A percentile compares a stretch with the other conserved stretches of the same genome.
phyloP scores from a whole-genome alignment of 2,329 filamentous ascomycete genomes.

The Aspergillus sclerotialis region DNA sequence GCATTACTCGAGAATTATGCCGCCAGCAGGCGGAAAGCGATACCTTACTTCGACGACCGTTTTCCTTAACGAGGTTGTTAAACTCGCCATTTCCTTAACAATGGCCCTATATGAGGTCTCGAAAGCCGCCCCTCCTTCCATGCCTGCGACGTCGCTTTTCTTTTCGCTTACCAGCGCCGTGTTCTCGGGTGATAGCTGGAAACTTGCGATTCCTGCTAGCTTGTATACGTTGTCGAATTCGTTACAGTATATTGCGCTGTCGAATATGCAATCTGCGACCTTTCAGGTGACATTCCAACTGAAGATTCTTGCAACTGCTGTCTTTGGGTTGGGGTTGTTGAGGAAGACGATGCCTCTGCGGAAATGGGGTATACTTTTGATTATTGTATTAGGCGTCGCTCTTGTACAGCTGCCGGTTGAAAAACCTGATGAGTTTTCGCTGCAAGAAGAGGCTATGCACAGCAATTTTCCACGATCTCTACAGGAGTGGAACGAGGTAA shows the following conservation, averaged over 20 bases:
- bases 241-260: constrained; percentile 86
- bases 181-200: constrained; percentile 90
- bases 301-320: constrained; percentile 83
- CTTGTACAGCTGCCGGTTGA: constrained; percentile 73
- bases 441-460: constrained; percentile 55
- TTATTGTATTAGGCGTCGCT: constrained; percentile 74
- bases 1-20: constrained; percentile 94
- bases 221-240: constrained; percentile 90
- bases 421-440: constrained; percentile 43
- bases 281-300: constrained; percentile 93
- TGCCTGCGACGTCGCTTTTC: constrained; percentile 72
- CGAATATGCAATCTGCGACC: constrained; percentile 83
- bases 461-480: constrained; percentile 70
- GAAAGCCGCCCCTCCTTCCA: constrained; percentile 66
- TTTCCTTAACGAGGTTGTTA: constrained; percentile 86
- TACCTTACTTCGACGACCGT: constrained; percentile 94
- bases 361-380: constrained; percentile 72
- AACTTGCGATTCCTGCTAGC: constrained; percentile 78
- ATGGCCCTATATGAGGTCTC: constrained; percentile 86
- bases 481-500: constrained; percentile 62
- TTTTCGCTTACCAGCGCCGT: constrained; percentile 71
- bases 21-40: constrained; percentile 70
- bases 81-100: constrained; percentile 76
- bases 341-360: constrained; percentile 61
- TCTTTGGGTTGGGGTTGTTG: constrained; percentile 77